Percentiles rank a stretch among this genome's conserved stretches.
Conservation (phyloP, 176 grass and related monocot species). For the Saccharum spontaneum region DNA sequence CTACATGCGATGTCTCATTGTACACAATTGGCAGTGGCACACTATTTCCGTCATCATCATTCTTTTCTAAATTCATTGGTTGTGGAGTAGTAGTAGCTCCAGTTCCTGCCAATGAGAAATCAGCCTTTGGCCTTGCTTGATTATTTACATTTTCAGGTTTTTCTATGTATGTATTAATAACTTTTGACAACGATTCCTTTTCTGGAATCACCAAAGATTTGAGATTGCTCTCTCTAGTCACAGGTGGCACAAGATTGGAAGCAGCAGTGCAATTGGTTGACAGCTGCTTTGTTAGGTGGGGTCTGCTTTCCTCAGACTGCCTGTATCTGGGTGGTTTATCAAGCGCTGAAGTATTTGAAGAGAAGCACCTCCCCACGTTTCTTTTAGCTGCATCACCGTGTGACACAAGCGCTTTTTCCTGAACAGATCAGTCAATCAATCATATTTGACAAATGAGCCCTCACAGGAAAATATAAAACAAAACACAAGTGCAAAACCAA, state of each 20-base stretch:
- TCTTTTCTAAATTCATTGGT: slow-evolving; percentile 15
- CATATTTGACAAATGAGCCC: slow-evolving; percentile 5
- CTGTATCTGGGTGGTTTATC: slow-evolving; percentile 44
- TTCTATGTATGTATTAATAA: background rate
- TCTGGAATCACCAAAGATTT: background rate
- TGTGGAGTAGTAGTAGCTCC: background rate
- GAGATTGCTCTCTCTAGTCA: slow-evolving; percentile 9
- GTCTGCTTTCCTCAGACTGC: slow-evolving; percentile 19
- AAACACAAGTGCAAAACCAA: background rate
- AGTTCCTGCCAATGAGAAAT: slow-evolving; percentile 22
- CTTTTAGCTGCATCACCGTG: slow-evolving; percentile 35
- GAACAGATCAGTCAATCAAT: slow-evolving; percentile 17
- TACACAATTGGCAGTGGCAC: background rate
- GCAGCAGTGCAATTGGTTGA: slow-evolving; percentile 29
- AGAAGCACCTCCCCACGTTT: slow-evolving; percentile 28
- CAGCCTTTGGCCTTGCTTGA: slow-evolving; percentile 13
- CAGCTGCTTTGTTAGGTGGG: slow-evolving; percentile 34
- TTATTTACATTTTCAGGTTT: slow-evolving; percentile 23
- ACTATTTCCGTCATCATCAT: slow-evolving; percentile 25
- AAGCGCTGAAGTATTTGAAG: slow-evolving; percentile 27
- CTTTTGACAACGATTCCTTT: slow-evolving; percentile 26
- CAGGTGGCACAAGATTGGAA: slow-evolving; percentile 24
- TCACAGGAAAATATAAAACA: slow-evolving; percentile 12
- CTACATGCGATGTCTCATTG: background rate
- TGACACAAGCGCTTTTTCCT: slow-evolving; percentile 60